Evolutionary conservation across 1,284 basidiomycete genomes (phyloP), one percentile per base, ranked within the genome.

Genomic region (Fomitopsis palustris): DNA sequence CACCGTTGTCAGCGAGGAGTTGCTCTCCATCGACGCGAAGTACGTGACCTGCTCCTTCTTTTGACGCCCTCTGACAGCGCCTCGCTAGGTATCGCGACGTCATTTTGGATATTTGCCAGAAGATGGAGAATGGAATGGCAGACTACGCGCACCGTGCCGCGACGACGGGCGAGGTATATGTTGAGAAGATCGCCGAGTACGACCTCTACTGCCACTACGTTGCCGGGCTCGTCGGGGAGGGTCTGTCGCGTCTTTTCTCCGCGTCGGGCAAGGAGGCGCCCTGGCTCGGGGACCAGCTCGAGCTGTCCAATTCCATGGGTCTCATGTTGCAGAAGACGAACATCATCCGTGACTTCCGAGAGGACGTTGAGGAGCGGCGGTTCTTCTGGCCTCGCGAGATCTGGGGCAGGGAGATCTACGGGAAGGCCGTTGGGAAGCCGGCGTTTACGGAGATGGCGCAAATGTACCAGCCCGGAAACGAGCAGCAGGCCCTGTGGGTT

Each of bases 181-280:
- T 96, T 61, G 81, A 86, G 58, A 86, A 87, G 10, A 77, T 93
- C 62, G 79, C 84, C 49, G 95, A 98, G 67, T 98, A 96, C 75
- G 95, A 98, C 73, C 82, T 98, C 12, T 99, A 99, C 78, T 99
- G 97, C 73, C 96, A 99, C 76, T 98, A 97, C 73, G 97, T 98
- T 63, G 97, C 96, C 3, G 97, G 96, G 2, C 87, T 99, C 58
- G 96, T 99, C 62, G 97, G 96, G 55, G 97, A 99, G 74, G 96
- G 97, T 58, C 83, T 98, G 52, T 96, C 94, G 0, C 86, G 93
- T 7, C 81, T 99, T 52, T 98, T 96, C 77, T 81, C 92, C 17
- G 91, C 92, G 8, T 95, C 93, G 4, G 86, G 86, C 43, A 95
- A 96, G 70, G 96, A 99, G 75, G 82, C 81, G 0, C 71, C 81